phyloP scores from a whole-genome alignment of 1,284 basidiomycete species.

The Trametes polyzona region DNA sequence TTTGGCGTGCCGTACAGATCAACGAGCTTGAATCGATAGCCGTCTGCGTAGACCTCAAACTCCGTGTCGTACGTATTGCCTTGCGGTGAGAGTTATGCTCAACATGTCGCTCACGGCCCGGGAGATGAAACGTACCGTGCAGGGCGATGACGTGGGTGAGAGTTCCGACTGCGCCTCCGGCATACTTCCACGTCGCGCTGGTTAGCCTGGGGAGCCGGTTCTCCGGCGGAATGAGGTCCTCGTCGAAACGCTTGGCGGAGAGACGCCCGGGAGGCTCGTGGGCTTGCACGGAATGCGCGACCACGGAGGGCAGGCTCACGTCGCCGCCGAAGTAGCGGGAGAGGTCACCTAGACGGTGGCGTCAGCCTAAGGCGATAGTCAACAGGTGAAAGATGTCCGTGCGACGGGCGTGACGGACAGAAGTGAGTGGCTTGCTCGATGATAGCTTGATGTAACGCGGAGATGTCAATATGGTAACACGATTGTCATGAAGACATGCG shows the following conservation, averaged over 20 bases:
- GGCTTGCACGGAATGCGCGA: constrained; percentile 51
- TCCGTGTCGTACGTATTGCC: constrained; percentile 45
- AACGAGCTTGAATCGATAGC: constrained; percentile 42
- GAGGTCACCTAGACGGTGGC: constrained; percentile 36
- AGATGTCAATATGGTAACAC: not conserved
- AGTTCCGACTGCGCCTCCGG: constrained; percentile 53
- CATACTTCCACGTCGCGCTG: constrained; percentile 50
- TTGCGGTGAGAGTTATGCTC: too few species aligned
- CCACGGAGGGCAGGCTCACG: constrained; percentile 49
- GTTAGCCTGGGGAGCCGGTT: constrained; percentile 40
- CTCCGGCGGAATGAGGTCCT: constrained; percentile 41
- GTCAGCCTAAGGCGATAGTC: not conserved
- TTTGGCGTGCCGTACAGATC: constrained; percentile 42
- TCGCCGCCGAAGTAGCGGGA: constrained; percentile 72
- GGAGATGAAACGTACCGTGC: constrained; percentile 45
- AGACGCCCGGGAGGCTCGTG: constrained; percentile 58
- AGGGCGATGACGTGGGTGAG: constrained; percentile 58
- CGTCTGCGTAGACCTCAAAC: constrained; percentile 57
- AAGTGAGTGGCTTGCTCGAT: constrained; percentile 72
- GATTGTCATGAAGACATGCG: not conserved
- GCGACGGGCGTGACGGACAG: constrained; percentile 29
- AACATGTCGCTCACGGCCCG: not conserved
- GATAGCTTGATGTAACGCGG: constrained; percentile 39
- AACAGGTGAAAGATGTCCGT: too few species aligned
- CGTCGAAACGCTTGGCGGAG: constrained; percentile 53